Evolutionary conservation across 345 rosid species (phyloP), one percentile per base, ranked within the genome.

Genomic region (Citrus mangshanensis): DNA sequence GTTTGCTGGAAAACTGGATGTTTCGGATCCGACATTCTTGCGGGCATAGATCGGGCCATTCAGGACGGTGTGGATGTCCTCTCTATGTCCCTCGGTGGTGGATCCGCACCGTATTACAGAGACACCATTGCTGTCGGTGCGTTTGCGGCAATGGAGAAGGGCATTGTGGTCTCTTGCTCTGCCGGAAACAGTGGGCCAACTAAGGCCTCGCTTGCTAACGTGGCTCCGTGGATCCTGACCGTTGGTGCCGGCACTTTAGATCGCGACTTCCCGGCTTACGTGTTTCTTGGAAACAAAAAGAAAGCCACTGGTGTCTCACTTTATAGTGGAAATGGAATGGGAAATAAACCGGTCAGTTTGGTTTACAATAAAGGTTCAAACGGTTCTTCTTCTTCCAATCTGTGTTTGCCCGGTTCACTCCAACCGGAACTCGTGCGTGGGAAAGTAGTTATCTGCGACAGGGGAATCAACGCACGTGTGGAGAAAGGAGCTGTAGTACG

Each of bases 171-270:
- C 49, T 88, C 94, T 18, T 91, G 94, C 37, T 91, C 97, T 0
- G 97, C 98, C 16, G 98, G 98, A 0, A 95, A 95, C 68, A 84
- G 90, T 34, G 98, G 98, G 42, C 98, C 98, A 1, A 37, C 76
- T 0, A 72, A 80, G 63, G 87, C 88, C 30, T 81, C 95, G 0
- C 82, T 95, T 28, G 91, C 98, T 1, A 95, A 93, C 71, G 96
- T 89, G 65, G 98, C 98, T 6, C 98, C 98, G 0, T 95, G 98
- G 98, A 90, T 93, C 24, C 84, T 92, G 93, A 95, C 98, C 8
- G 98, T 95, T 21, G 98, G 98, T 1, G 98, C 98, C 7, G 93
- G 95, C 1, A 93, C 98, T 6, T 72, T 95, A 51, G 98, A 95
- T 82, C 89, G 98, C 3, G 91, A 92, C 73, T 92, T 95, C 49